Evolutionary conservation across 2,329 filamentous ascomycete species (phyloP).

Genomic region (Phymatotrichopsis omnivora): DNA sequence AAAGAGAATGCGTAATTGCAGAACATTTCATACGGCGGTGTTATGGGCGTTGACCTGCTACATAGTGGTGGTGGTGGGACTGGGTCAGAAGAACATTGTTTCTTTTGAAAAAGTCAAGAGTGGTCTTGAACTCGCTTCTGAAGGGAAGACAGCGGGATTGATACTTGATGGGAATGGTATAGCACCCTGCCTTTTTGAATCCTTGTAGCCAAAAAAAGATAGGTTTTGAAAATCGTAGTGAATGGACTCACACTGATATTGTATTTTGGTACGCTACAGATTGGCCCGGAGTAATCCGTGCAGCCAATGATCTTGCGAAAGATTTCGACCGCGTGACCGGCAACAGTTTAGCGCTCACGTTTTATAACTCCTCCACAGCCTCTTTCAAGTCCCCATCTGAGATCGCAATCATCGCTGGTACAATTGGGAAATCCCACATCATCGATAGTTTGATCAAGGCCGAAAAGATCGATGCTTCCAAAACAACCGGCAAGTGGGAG

Average conservation of each 20-base stretch:
- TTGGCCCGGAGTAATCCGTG: constrained; percentile 50
- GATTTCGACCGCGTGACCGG: constrained; percentile 65
- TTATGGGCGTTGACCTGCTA: too few species aligned
- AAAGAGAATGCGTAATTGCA: too few species aligned
- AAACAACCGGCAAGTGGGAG: constrained; percentile 57
- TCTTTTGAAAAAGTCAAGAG: constrained; percentile 19
- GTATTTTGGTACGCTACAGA: too few species aligned
- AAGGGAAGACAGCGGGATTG: constrained; percentile 16
- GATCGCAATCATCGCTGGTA: constrained; percentile 57
- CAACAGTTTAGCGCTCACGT: constrained; percentile 21
- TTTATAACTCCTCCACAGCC: constrained; percentile 18
- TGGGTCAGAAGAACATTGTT: constrained; percentile 21
- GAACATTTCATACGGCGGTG: too few species aligned
- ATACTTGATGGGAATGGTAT: constrained; percentile 21
- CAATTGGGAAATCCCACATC: constrained; percentile 52
- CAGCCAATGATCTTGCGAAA: constrained; percentile 54
- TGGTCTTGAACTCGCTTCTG: constrained; percentile 10
- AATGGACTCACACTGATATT: not conserved
- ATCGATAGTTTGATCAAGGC: constrained; percentile 49
- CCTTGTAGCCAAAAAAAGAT: not conserved
- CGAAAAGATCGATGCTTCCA: constrained; percentile 48
- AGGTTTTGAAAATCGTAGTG: not conserved
- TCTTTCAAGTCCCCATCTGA: constrained; percentile 31
- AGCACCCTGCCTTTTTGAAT: not conserved
- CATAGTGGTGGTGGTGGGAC: not conserved